Evolutionary conservation across 257 asterid species (phyloP).

Genomic region (Solanum lignicaule): DNA sequence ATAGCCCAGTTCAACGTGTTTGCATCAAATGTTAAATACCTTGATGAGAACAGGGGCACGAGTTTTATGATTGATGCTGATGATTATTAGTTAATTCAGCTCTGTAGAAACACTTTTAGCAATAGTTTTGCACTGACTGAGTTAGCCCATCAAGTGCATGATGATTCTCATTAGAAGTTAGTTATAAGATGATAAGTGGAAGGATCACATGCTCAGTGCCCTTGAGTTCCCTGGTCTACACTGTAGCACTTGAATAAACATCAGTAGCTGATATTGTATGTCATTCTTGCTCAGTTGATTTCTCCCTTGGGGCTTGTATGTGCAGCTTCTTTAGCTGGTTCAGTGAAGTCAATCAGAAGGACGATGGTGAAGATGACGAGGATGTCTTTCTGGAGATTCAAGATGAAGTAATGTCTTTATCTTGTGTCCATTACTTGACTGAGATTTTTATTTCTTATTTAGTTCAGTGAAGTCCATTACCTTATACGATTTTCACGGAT

Average conservation of each 20-base stretch:
- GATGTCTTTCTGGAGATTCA: slow-evolving; percentile 22
- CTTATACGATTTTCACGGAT: neutral
- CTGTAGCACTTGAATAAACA: neutral
- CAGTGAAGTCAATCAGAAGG: slow-evolving; percentile 44
- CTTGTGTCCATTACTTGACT: neutral
- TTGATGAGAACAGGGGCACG: neutral
- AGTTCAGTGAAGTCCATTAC: no score
- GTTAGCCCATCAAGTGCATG: neutral
- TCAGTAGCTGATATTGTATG: neutral
- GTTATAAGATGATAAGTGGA: neutral
- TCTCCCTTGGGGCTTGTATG: neutral
- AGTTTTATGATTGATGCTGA: neutral
- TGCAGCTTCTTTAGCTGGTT: slow-evolving; percentile 95
- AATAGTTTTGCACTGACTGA: neutral
- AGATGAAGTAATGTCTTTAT: slow-evolving; percentile 50
- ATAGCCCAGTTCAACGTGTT: neutral
- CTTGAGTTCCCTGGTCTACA: neutral
- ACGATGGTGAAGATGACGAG: slow-evolving; percentile 50
- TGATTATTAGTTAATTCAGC: neutral
- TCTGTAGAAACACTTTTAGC: neutral
- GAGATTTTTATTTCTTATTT: neutral
- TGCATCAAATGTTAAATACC: neutral
- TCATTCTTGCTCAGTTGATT: neutral
- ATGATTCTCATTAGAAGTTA: neutral
- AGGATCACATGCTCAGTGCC: neutral